phyloP scores from a whole-genome alignment of 2,329 filamentous ascomycete genomes.

The Stachybotrys echinatus region DNA sequence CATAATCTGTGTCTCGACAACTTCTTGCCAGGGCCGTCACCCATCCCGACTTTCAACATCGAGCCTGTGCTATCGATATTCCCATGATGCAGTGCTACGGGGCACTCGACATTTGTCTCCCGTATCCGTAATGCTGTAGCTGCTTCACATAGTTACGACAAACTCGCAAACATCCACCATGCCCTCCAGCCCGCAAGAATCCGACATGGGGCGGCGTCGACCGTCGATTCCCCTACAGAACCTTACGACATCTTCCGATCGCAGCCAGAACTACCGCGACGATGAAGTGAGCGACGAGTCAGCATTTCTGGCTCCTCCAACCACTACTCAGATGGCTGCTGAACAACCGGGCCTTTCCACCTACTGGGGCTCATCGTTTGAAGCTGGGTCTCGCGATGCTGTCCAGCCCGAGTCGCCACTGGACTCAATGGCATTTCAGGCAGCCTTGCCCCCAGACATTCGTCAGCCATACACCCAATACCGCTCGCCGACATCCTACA shows the following conservation, averaged over 20 bases:
- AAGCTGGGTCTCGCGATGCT: constrained; percentile 28
- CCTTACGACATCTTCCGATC: constrained; percentile 30
- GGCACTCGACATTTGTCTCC: not conserved
- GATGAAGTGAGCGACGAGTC: constrained; percentile 7
- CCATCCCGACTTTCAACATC: not conserved
- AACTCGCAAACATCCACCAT: constrained; percentile 12
- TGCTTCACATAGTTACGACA: not conserved
- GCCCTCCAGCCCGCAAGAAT: constrained; percentile 21
- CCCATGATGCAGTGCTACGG: not conserved
- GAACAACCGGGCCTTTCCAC: constrained; percentile 40
- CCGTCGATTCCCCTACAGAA: constrained; percentile 68
- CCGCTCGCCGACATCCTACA: constrained; percentile 20
- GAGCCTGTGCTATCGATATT: not conserved
- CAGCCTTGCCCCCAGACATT: constrained; percentile 49
- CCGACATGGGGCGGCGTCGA: constrained; percentile 17
- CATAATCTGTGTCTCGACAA: no score
- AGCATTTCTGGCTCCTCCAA: constrained; percentile 5
- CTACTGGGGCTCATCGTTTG: constrained; percentile 48
- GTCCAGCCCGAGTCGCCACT: constrained; percentile 42
- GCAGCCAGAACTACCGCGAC: constrained; percentile 7
- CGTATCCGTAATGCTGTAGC: not conserved
- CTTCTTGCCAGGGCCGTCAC: not conserved
- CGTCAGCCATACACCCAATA: constrained; percentile 21
- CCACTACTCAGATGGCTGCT: constrained; percentile 15
- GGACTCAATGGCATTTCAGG: constrained; percentile 47